Conservation (phyloP, 257 asterid species). For the Nicotiana knightiana region DNA sequence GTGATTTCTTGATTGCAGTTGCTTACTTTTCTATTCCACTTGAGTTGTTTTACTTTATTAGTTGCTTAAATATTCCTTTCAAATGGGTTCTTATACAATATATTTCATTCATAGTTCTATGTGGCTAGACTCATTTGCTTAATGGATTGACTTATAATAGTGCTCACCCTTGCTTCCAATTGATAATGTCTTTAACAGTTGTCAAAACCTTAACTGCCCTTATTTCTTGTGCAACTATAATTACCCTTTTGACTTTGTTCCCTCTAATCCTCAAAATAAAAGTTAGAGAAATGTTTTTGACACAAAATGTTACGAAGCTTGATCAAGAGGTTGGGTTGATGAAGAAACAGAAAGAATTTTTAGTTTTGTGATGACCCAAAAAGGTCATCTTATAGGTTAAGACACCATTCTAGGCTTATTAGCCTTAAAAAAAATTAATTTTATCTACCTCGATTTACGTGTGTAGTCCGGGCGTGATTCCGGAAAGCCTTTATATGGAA, state of each 20-base stretch:
- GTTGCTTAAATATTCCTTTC: conserved; percentile 37
- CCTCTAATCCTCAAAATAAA: conserved; percentile 36
- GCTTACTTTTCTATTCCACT: conserved; percentile 43
- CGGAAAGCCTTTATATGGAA: no score
- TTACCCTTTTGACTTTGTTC: conserved; percentile 35
- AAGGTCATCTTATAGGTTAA: no score
- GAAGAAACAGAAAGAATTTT: conserved; percentile 31
- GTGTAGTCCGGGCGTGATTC: no score
- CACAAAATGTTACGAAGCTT: conserved; percentile 37
- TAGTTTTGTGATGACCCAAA: no score
- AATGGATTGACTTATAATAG: conserved; percentile 29
- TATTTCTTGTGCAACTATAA: conserved; percentile 42
- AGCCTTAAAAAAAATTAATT: no score
- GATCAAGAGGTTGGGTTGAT: conserved; percentile 41
- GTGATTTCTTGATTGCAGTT: conserved; percentile 43
- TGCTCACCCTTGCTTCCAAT: conserved; percentile 33
- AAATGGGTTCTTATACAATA: conserved; percentile 44
- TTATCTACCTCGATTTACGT: no score
- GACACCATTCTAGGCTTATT: no score
- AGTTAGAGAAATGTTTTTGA: conserved; percentile 38
- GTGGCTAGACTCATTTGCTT: conserved; percentile 44
- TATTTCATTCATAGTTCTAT: conserved; percentile 39
- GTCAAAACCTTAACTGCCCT: conserved; percentile 36
- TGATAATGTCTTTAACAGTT: conserved; percentile 34
- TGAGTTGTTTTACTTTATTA: conserved; percentile 36